These are phyloP conservation scores for Nicotiana noctiflora DNA, from an alignment of 257 asterid genomes.

Conservation along the genomic window DNA sequence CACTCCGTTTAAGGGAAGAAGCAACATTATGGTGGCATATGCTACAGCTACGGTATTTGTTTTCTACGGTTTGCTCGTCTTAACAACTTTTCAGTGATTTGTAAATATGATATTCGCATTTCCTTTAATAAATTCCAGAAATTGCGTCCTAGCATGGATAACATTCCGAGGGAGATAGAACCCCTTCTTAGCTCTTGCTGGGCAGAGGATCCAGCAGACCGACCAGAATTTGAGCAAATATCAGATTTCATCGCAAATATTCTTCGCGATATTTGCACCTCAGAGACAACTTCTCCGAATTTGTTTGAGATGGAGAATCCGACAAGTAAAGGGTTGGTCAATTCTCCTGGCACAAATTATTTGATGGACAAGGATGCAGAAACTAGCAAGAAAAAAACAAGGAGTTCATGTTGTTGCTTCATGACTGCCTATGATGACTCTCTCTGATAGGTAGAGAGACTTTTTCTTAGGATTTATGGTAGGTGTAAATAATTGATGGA, in stretches of 20 bases:
- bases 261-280: slow-evolving; percentile 19
- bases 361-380: slow-evolving; percentile 20
- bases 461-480: neutral
- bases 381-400: slow-evolving; percentile 17
- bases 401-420: slow-evolving; percentile 20
- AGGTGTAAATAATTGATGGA: slow-evolving; percentile 2
- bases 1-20: slow-evolving; percentile 51
- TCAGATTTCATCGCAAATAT: slow-evolving; percentile 25
- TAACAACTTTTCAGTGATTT: neutral
- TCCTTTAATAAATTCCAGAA: slow-evolving; percentile 30
- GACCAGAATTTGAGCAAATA: slow-evolving; percentile 58
- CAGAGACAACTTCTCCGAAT: slow-evolving; percentile 7
- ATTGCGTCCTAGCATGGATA: slow-evolving; percentile 47
- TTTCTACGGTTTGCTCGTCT: neutral
- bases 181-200: slow-evolving; percentile 53
- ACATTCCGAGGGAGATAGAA: slow-evolving; percentile 35
- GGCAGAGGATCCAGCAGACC: slow-evolving; percentile 47
- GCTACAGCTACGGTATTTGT: slow-evolving; percentile 46
- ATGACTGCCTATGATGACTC: slow-evolving; percentile 15
- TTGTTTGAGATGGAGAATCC: slow-evolving; percentile 16
- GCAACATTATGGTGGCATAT: slow-evolving; percentile 51
- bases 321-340: slow-evolving; percentile 10
- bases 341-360: slow-evolving; percentile 27
- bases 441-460: neutral
- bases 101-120: neutral